A percentile compares a stretch with the other conserved stretches of the same genome.
These are phyloP conservation scores for Tilletia setariae DNA, from an alignment of 1,284 basidiomycete genomes.

Conservation along the genomic window DNA sequence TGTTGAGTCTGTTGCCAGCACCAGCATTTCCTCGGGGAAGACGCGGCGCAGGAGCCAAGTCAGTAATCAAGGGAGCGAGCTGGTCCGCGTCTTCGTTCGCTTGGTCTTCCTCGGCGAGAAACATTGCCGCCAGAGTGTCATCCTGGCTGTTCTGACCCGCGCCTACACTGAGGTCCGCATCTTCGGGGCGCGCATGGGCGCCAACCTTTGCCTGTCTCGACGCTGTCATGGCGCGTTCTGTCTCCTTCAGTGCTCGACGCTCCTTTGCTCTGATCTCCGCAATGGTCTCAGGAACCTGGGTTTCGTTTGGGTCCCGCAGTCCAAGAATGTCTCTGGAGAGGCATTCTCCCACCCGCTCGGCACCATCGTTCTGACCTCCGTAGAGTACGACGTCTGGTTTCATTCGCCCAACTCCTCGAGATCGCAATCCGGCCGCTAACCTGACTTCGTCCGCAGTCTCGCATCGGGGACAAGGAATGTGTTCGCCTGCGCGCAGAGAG, in stretches of 20 bases:
- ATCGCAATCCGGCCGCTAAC: constrained; percentile 72
- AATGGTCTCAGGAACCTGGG: constrained; percentile 44
- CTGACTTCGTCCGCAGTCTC: constrained; percentile 68
- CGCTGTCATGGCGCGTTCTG: neutral
- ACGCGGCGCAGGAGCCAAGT: neutral
- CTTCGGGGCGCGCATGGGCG: neutral
- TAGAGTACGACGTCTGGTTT: constrained; percentile 86
- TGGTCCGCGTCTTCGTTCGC: constrained; percentile 15
- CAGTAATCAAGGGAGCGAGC: neutral
- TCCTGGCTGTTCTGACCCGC: neutral
- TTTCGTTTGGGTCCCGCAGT: constrained; percentile 47
- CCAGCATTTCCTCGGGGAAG: neutral
- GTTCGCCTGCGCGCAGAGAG: constrained; percentile 59
- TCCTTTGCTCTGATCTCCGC: constrained; percentile 37
- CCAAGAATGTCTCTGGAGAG: constrained; percentile 51
- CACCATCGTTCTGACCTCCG: constrained; percentile 79
- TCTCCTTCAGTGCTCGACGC: constrained; percentile 27
- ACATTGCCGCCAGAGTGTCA: constrained; percentile 16
- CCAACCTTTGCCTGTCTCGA: constrained; percentile 22
- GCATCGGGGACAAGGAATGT: constrained; percentile 78
- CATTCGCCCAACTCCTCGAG: constrained; percentile 74
- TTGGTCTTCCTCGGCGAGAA: constrained; percentile 17
- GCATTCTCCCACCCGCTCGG: constrained; percentile 67
- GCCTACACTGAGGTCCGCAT: constrained; percentile 21
- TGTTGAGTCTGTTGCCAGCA: neutral